phyloP scores from a whole-genome alignment of 352 stramenopile genomes.

The Peronospora tabacina region DNA sequence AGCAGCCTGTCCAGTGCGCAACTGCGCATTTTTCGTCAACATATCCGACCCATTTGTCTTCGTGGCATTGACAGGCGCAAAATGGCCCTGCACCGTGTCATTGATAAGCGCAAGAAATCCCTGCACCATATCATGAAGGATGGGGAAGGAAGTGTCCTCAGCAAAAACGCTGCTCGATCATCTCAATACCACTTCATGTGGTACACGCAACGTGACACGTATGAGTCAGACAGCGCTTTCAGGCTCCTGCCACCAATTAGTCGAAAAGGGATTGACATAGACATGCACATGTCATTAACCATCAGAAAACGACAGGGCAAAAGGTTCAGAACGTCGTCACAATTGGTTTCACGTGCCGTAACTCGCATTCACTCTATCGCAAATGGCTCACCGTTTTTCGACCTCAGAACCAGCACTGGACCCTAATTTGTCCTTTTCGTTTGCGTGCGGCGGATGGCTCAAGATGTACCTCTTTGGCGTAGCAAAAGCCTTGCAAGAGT shows the following conservation, averaged over 20 bases:
- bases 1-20: not conserved
- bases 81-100: too few relatives aligned
- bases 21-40: slow-evolving; percentile 9
- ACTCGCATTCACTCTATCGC: too few relatives aligned
- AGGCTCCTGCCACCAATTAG: slow-evolving; percentile 6
- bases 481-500: slow-evolving; percentile 79
- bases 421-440: slow-evolving; percentile 61
- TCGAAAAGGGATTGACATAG: slow-evolving; percentile 2
- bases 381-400: not conserved
- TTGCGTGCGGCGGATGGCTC: slow-evolving; percentile 81
- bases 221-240: too few relatives aligned
- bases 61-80: not conserved
- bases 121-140: too few relatives aligned
- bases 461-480: slow-evolving; percentile 87
- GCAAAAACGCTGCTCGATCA: too few relatives aligned
- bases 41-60: not conserved
- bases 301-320: slow-evolving; percentile 5
- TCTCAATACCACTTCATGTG: too few relatives aligned
- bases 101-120: too few relatives aligned
- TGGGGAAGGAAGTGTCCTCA: too few relatives aligned
- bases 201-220: too few relatives aligned
- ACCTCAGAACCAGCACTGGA: slow-evolving; percentile 1
- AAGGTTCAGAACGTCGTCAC: not conserved
- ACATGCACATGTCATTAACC: slow-evolving; percentile 3
- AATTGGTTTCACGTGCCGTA: slow-evolving; percentile 10